These are phyloP conservation scores for Ophiocordyceps robertsii DNA, from an alignment of 2,329 filamentous ascomycete genomes.

Conservation along the genomic window DNA sequence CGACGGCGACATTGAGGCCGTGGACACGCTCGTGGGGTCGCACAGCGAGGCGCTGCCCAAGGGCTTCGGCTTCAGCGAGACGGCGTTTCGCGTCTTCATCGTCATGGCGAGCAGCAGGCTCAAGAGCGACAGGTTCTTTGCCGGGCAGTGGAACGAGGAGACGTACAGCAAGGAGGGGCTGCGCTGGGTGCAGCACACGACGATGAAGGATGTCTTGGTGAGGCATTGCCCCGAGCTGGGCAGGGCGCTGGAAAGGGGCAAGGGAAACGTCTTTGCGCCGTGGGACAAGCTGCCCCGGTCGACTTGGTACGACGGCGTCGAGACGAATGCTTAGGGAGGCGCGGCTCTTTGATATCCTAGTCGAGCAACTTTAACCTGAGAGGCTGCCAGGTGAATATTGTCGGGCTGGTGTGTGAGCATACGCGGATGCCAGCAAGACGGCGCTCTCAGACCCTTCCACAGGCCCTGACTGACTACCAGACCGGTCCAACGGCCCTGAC, in stretches of 20 bases:
- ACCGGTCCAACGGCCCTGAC: too few species aligned
- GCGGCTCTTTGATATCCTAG: too few species aligned
- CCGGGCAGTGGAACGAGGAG: conserved; percentile 1
- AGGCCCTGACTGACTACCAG: too few species aligned
- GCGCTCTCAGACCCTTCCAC: too few species aligned
- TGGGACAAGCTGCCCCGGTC: conserved; percentile 1
- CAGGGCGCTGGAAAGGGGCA: not conserved
- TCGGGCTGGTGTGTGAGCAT: too few species aligned
- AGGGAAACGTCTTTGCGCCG: not conserved
- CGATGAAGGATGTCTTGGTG: conserved; percentile 1
- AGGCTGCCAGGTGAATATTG: too few species aligned
- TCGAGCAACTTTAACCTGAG: too few species aligned
- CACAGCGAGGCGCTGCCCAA: conserved; percentile 1
- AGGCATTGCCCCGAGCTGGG: not conserved
- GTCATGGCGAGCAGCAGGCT: conserved; percentile 1
- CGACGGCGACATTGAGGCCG: conserved; percentile 1
- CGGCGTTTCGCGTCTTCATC: conserved; percentile 1
- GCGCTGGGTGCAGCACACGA: not conserved
- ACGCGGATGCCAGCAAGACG: too few species aligned
- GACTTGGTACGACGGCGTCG: not conserved
- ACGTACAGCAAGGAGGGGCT: conserved; percentile 1
- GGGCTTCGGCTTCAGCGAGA: conserved; percentile 1
- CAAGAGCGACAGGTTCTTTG: conserved; percentile 1
- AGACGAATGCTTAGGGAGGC: not conserved
- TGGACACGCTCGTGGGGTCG: not conserved